phyloP scores from a whole-genome alignment of 1,284 basidiomycete genomes.

The Sporisorium graminicola region DNA sequence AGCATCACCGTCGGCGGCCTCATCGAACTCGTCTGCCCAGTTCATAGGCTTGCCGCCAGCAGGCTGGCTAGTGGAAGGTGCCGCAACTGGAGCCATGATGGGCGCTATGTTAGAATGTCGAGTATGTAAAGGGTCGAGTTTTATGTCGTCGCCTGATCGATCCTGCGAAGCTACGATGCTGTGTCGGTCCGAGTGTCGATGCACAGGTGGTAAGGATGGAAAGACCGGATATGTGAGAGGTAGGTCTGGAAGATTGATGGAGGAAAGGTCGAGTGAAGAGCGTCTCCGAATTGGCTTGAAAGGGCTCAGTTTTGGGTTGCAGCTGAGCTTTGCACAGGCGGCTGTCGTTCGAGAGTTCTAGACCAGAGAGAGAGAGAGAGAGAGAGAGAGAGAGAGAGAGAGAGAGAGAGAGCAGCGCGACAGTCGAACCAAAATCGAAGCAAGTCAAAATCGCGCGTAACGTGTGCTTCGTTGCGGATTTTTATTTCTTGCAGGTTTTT shows the following conservation, averaged over 20 bases:
- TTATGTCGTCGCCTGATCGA: not conserved
- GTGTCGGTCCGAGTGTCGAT: slow-evolving; percentile 1
- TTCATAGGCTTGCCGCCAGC: slow-evolving; percentile 57
- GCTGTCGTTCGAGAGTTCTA: slow-evolving; percentile 8
- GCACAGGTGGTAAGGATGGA: not conserved
- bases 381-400: not conserved
- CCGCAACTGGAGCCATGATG: slow-evolving; percentile 49
- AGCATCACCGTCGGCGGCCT: slow-evolving; percentile 47
- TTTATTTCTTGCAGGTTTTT: slow-evolving; percentile 22
- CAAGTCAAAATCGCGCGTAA: slow-evolving; percentile 8
- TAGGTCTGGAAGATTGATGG: slow-evolving; percentile 20
- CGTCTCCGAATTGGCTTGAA: not conserved
- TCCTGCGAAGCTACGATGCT: slow-evolving; percentile 16
- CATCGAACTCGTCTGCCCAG: slow-evolving; percentile 69
- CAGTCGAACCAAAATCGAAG: slow-evolving; percentile 2
- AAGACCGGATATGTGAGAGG: slow-evolving; percentile 6
- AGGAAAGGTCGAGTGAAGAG: not conserved
- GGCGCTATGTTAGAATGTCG: slow-evolving; percentile 1
- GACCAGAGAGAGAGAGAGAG: not conserved
- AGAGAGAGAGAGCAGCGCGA: not conserved
- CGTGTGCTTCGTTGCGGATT: not conserved
- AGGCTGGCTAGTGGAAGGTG: slow-evolving; percentile 46
- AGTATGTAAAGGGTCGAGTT: not conserved
- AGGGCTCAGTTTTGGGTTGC: slow-evolving; percentile 11
- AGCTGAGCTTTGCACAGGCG: slow-evolving; percentile 7